A percentile compares a stretch with the other conserved stretches of the same genome.
Evolutionary conservation across 208 protist species (phyloP).

Genomic region (Trypanosoma rangeli): DNA sequence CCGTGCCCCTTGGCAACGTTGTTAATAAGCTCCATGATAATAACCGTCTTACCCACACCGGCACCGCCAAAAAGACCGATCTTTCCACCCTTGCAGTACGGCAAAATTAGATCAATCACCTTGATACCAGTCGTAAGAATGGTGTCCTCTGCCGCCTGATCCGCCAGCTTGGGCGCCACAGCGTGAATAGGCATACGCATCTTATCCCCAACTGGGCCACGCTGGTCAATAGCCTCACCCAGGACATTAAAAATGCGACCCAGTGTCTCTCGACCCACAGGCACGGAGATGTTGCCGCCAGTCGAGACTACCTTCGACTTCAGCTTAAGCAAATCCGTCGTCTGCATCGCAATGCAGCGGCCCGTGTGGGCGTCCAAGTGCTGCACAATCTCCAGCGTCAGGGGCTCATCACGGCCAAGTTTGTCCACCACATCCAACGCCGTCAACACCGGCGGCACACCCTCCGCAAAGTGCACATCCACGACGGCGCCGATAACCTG

Average conservation of each 20-base stretch:
- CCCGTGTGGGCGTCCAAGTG: constrained; percentile 96
- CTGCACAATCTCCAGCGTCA: constrained; percentile 98
- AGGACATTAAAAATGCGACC: constrained; percentile 99
- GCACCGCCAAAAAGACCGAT: constrained; percentile 99
- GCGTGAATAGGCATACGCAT: constrained; percentile 93
- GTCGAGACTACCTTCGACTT: constrained; percentile 94
- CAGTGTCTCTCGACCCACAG: constrained; percentile 95
- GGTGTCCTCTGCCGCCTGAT: constrained; percentile 93
- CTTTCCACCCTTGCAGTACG: constrained; percentile 99
- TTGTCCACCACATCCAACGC: constrained; percentile 93
- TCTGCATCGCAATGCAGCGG: constrained; percentile 98
- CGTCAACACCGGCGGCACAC: constrained; percentile 96
- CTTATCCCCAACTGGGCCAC: constrained; percentile 93
- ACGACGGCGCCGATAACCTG: constrained; percentile 99
- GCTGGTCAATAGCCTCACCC: constrained; percentile 98
- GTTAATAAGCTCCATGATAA: constrained; percentile 99
- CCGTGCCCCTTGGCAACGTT: constrained; percentile 98
- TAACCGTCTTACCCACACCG: constrained; percentile 98
- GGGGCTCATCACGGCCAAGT: constrained; percentile 71
- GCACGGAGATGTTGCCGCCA: constrained; percentile 95
- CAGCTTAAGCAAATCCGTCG: constrained; percentile 97
- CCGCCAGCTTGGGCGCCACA: constrained; percentile 91
- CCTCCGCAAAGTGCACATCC: constrained; percentile 96
- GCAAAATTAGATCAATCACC: constrained; percentile 98
- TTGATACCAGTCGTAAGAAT: constrained; percentile 99